A percentile compares a stretch with the other conserved stretches of the same genome.
phyloP scores from a whole-genome alignment of 2,329 filamentous ascomycete genomes.

The Colletotrichum navitas region DNA sequence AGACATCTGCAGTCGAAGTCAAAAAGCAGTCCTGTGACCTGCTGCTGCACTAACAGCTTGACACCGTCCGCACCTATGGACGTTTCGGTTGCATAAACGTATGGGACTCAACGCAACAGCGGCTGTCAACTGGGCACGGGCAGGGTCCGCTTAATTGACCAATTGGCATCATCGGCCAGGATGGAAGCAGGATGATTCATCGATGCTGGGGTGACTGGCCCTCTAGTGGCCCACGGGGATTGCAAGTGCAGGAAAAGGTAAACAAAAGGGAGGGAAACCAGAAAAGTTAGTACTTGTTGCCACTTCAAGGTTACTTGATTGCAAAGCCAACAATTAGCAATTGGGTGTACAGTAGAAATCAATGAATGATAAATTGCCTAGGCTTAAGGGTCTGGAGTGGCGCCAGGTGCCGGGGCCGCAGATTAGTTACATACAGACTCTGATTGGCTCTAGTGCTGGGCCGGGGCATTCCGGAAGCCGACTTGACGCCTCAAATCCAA shows the following conservation, averaged over 20 bases:
- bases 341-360: not conserved
- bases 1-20: conserved; percentile 34
- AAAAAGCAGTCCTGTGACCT: conserved; percentile 39
- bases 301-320: no score
- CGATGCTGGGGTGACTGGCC: not conserved
- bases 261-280: not conserved
- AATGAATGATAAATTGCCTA: conserved; percentile 17
- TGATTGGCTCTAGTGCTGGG: conserved; percentile 51
- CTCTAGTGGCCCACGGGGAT: not conserved
- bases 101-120: conserved; percentile 32
- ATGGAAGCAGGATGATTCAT: conserved; percentile 9
- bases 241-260: not conserved
- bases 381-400: conserved; percentile 18
- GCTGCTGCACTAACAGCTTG: conserved; percentile 40
- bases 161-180: conserved; percentile 32
- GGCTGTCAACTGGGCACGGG: conserved; percentile 30
- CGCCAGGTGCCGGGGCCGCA: conserved; percentile 3
- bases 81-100: conserved; percentile 32
- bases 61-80: conserved; percentile 2
- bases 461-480: conserved; percentile 56
- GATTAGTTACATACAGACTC: conserved; percentile 38
- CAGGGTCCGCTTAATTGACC: conserved; percentile 42
- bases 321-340: not conserved
- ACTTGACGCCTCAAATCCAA: conserved; percentile 55
- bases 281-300: no score